Base-by-base conservation (phyloP, 179 eudicot genomes). In the Amaranthus tricolor region DNA sequence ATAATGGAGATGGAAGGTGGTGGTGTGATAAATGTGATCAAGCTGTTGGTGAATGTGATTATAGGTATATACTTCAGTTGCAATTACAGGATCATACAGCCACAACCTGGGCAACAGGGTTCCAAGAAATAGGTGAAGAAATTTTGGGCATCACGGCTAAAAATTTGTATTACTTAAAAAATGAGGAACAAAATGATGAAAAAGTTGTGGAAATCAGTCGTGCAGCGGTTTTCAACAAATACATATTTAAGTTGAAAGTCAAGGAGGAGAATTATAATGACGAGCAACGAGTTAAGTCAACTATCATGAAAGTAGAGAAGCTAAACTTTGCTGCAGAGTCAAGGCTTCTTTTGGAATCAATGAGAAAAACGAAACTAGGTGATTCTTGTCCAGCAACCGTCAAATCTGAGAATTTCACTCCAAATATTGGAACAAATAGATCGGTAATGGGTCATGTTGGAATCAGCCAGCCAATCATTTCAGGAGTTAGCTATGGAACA, bases 1-100 rank as follows among this genome's bases (percentile, higher is more conserved):
- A 92, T 73, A 87, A 92, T 67, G 98, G 98, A 31, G 98, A 94
- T 73, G 98, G 97, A 62, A 90, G 83, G 82, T 94, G 97, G 97
- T 82, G 86, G 9, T 94, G 98, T 71, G 96, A 88, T 19, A 92
- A 80, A 76, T 94, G 98, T 82, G 96, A 94, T 59, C 86, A 89
- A 78, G 53, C 78, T 70, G 86, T 94, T 62, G 91, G 89, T 70
- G 93, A 94, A 68, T 89, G 94, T 77, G 97, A 92, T 62, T 89
- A 92, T 69, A 82, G 97, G 74, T 94, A 94, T 75, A 85, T 94
- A 49, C 96, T 94, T 70, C 97, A 90, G 82, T 71, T 90, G 60
- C 96, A 89, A 82, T 86, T 94, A 73, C 96, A 89, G 82, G 98
- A 94, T 76, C 94, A 94, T 71, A 90, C 94, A 24, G 91, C 91